Conservation (phyloP, 2,329 filamentous ascomycete species). For the Aureobasidium namibiae region DNA sequence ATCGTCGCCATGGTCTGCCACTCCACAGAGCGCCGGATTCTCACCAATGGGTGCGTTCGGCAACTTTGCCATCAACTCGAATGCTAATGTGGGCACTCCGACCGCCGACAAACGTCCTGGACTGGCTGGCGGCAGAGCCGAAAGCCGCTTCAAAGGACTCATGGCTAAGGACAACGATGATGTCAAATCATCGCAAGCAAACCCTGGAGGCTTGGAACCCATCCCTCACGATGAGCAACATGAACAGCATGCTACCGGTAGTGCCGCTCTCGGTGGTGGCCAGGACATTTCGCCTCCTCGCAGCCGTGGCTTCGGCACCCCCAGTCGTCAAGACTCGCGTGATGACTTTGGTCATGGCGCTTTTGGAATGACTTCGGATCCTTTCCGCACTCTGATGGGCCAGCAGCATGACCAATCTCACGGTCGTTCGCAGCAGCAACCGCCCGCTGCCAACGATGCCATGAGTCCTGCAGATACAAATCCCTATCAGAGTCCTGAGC, state of each 20-base stretch:
- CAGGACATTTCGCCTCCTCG: constrained; percentile 57
- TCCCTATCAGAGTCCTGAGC: constrained; percentile 84
- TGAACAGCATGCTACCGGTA: constrained; percentile 58
- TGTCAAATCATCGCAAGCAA: constrained; percentile 39
- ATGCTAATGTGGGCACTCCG: constrained; percentile 41
- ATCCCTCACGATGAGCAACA: constrained; percentile 45
- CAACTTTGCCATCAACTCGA: constrained; percentile 63
- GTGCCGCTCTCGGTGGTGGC: constrained; percentile 65
- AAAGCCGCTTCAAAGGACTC: constrained; percentile 78
- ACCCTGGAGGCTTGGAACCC: constrained; percentile 34
- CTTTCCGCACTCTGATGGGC: constrained; percentile 44
- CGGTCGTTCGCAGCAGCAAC: constrained; percentile 31
- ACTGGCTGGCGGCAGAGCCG: constrained; percentile 59
- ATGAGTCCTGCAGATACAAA: constrained; percentile 93
- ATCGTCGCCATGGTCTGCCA: constrained; percentile 51
- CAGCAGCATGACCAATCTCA: constrained; percentile 50
- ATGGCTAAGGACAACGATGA: constrained; percentile 75
- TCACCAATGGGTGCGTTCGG: constrained; percentile 80
- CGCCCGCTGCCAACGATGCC: constrained; percentile 51
- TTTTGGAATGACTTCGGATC: constrained; percentile 52
- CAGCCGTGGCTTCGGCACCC: constrained; percentile 33
- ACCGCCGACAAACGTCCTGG: constrained; percentile 62
- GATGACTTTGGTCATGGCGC: constrained; percentile 52
- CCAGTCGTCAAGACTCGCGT: constrained; percentile 42
- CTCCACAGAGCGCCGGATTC: constrained; percentile 54